Evolutionary conservation across 163 green algal species (phyloP), one percentile per base, ranked within the genome.

Genomic region (Volvox carteri): DNA sequence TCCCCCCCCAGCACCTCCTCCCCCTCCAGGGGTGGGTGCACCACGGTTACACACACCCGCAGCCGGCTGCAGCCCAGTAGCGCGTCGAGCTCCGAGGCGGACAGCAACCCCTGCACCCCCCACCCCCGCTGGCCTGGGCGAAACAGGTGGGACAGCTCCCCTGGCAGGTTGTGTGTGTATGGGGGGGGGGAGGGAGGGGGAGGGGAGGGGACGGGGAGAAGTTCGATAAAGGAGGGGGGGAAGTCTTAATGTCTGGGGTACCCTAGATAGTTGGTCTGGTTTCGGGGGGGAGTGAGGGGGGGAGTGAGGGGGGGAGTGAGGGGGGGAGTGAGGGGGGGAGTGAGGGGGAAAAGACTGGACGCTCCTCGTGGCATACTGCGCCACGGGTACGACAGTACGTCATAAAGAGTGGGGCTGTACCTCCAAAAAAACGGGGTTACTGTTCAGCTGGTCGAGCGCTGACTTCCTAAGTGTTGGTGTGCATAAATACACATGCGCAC

Each of bases 21-120:
- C 46, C 33, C 81, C 3, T 30, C 5, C 65, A 78, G 19, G 46
- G 81, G 81, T 46, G 67, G 81, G 62, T 87, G 81, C 81, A 80
- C 42, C 81, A 87, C 46, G 0, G 65, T 87, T 50, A 65, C 81
- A 0, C 21, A 33, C 33, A 87, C 81, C 2, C 81, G 65, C 65
- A 87, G 81, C 19, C 19, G 1, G 12, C 19, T 52, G 65, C 65
- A 79, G 23, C 21, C 65, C 65, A 87, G 65, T 48, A 87, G 81
- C 19, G 25, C 7, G 46, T 87, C 81, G 65, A 87, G 81, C 65
- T 87, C 65, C 2, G 46, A n/a, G 2, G 65, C 81, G 0, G 81
- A 87, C 44, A 87, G 67, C 81, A 87, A 46, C 33, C n/a, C 65
- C 44, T 79, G 81, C 30, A 87, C 67, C 28, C 81, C 81, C 81